Percentiles rank a stretch among this genome's conserved stretches.
Conservation (phyloP, 1,284 basidiomycete species). For the Cryptococcus sp. region DNA sequence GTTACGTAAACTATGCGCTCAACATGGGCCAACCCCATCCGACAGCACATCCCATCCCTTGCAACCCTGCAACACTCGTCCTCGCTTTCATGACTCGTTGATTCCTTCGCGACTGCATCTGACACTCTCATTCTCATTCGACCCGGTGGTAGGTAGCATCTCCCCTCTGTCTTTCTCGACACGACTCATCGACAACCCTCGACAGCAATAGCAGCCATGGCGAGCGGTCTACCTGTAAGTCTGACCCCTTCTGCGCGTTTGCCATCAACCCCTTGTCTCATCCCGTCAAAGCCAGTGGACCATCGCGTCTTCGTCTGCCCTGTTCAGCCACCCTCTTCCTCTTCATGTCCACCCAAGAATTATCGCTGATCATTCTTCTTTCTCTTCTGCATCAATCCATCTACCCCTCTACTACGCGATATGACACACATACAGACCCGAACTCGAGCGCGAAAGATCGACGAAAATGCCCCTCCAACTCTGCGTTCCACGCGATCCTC, state of each 20-base stretch:
- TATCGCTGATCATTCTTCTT: not conserved
- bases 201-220: slow-evolving; percentile 10
- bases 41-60: no score
- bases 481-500: slow-evolving; percentile 19
- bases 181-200: no score
- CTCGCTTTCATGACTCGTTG: no score
- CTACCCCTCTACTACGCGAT: slow-evolving; percentile 1
- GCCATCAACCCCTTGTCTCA: not conserved
- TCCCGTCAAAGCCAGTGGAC: not conserved
- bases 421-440: slow-evolving; percentile 31
- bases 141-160: no score
- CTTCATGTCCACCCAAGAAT: not conserved
- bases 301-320: not conserved
- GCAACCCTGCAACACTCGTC: no score
- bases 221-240: slow-evolving; percentile 29
- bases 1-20: no score
- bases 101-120: no score
- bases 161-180: no score
- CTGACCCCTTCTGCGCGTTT: not conserved
- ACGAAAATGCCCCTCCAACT: slow-evolving; percentile 42
- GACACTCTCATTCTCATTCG: no score
- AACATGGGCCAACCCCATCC: no score
- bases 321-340: not conserved
- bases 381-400: slow-evolving; percentile 1
- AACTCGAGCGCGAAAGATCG: slow-evolving; percentile 25